Conservation (phyloP, 805 yeast genomes). For the Barnettozyma californica region DNA sequence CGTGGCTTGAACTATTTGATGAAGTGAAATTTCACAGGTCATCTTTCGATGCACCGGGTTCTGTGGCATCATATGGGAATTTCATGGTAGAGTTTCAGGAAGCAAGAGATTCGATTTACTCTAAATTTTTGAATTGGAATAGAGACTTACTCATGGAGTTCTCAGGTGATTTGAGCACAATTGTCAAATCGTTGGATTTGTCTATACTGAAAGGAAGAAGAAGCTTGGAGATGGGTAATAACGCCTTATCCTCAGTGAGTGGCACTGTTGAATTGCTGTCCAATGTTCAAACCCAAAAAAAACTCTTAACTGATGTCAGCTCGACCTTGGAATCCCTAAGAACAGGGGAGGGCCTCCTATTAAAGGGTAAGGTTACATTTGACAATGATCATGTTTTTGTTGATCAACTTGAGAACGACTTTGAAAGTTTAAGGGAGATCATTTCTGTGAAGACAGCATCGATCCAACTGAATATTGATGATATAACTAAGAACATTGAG, state of each 20-base stretch:
- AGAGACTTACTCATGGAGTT: slow-evolving; percentile 37
- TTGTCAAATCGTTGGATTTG: slow-evolving; percentile 28
- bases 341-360: slow-evolving; percentile 33
- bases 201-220: slow-evolving; percentile 31
- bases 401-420: slow-evolving; percentile 57
- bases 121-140: slow-evolving; percentile 60
- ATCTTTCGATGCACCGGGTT: slow-evolving; percentile 47
- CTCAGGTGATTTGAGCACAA: slow-evolving; percentile 31
- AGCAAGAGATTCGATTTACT: slow-evolving; percentile 46
- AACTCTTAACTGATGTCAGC: background rate
- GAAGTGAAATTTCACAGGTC: slow-evolving; percentile 39
- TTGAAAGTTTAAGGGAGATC: slow-evolving; percentile 36
- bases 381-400: slow-evolving; percentile 51
- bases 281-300: slow-evolving; percentile 30
- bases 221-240: slow-evolving; percentile 31
- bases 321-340: slow-evolving; percentile 10
- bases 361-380: slow-evolving; percentile 41
- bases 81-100: slow-evolving; percentile 41
- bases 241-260: slow-evolving; percentile 34
- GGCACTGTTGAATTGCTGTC: slow-evolving; percentile 35
- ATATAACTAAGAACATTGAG: slow-evolving; percentile 36
- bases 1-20: slow-evolving; percentile 45
- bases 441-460: slow-evolving; percentile 29
- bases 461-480: slow-evolving; percentile 38
- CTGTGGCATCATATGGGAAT: slow-evolving; percentile 36